Base-by-base conservation (phyloP, 2,329 filamentous ascomycete species). In the Harringtonia aguacate region DNA sequence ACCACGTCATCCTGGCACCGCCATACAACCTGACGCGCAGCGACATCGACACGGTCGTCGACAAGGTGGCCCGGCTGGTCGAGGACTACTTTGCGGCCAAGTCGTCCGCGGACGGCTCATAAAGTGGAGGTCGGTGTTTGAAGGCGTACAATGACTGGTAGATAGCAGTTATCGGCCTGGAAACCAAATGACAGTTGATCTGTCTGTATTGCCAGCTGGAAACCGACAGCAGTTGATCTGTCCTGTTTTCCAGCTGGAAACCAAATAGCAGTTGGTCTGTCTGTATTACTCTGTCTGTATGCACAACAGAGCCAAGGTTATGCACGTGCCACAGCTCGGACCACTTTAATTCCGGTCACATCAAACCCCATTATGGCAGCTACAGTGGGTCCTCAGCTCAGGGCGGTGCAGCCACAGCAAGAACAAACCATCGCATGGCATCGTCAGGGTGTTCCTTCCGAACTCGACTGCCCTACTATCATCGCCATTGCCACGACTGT, bases 1-100 rank as follows among this genome's bases (percentile, higher is more conserved):
- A 89, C 54, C 81, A 86, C 57, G 64, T 86, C 30, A 67, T 88
- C 22, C 54, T 89, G 12, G 74, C 81, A 1, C 84, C 84, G 6
- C 71, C 84, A 1, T 86, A 79, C 60, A 86, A 75, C 36, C 67
- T 81, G 20, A 77, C 70, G 1, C 60, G 61, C 36, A 65, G 65
- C 8, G 76, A 83, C 18, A 63, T 84, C 41, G 66, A 74, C 43
- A 57, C 61, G 29, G 72, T 84, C 39, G 77, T 76, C 3, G 61
- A 69, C 17, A 66, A 62, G 0, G 63, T 77, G 3, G 60, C 58
- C 4, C 61, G 56, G n/a, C 68, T 82, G 17, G 59, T 84, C 20
- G 56, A 64, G 14, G 70, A 74, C 36, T 70, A 67, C 22, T 72
- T 75, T 46, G 52, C 53, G 8, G 47, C 48, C 9, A 46, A 20